Percentiles rank a stretch among this genome's conserved stretches.
These are phyloP conservation scores for Neonectria coccinea DNA, from an alignment of 2,329 filamentous ascomycete genomes.

Conservation along the genomic window DNA sequence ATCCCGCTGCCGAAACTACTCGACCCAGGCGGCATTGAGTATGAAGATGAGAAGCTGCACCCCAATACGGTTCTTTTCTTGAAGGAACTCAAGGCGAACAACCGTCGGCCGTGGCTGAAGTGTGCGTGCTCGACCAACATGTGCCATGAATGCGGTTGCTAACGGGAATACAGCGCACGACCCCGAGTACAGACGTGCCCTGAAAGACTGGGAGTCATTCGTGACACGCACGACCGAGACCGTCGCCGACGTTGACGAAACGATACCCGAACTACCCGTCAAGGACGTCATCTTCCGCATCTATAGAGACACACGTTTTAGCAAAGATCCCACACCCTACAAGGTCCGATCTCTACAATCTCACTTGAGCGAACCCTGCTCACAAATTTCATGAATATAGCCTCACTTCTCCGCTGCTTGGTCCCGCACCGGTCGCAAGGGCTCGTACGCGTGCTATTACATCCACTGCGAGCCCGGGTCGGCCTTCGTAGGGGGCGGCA, in stretches of 20 bases:
- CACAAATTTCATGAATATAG: constrained; percentile 53
- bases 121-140: constrained; percentile 51
- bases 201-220: constrained; percentile 86
- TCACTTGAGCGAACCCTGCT: constrained; percentile 31
- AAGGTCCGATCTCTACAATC: constrained; percentile 66
- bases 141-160: constrained; percentile 8
- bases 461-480: constrained; percentile 80
- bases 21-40: constrained; percentile 53
- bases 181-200: constrained; percentile 79
- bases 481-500: constrained; percentile 82
- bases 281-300: constrained; percentile 92
- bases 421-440: constrained; percentile 88
- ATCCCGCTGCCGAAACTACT: constrained; percentile 53
- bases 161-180: constrained; percentile 72
- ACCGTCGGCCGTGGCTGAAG: constrained; percentile 70
- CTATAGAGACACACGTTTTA: constrained; percentile 87
- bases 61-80: constrained; percentile 70
- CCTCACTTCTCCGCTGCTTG: constrained; percentile 87
- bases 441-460: constrained; percentile 90
- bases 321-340: constrained; percentile 86
- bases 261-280: constrained; percentile 85
- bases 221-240: constrained; percentile 78
- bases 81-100: constrained; percentile 69
- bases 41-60: constrained; percentile 65
- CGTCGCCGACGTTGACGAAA: constrained; percentile 79